Conservation (phyloP, 2,329 filamentous ascomycete species). For the Colletotrichum sp. region DNA sequence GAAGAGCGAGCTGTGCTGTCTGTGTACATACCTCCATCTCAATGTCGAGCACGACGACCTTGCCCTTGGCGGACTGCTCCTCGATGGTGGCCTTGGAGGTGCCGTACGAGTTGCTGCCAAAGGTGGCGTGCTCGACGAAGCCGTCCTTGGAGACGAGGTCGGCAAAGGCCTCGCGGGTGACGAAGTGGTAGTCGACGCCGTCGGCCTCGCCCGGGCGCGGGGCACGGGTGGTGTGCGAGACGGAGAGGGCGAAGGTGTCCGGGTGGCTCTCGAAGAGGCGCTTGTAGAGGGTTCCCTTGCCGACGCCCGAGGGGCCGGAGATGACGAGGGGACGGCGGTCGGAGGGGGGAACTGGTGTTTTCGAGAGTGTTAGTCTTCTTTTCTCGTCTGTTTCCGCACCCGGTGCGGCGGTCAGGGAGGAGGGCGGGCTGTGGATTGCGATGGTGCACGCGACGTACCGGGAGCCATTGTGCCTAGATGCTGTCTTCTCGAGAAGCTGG, state of each 20-base stretch:
- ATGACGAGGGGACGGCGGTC: slow-evolving; percentile 74
- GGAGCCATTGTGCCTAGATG: slow-evolving; percentile 33
- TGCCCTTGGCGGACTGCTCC: slow-evolving; percentile 73
- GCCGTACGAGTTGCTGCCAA: slow-evolving; percentile 86
- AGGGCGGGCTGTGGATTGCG: neutral
- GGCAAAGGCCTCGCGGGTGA: slow-evolving; percentile 70
- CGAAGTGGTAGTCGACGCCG: slow-evolving; percentile 84
- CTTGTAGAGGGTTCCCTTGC: slow-evolving; percentile 82
- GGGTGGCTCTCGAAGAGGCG: slow-evolving; percentile 66
- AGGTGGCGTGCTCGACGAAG: slow-evolving; percentile 86
- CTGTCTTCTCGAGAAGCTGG: slow-evolving; percentile 5
- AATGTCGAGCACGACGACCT: slow-evolving; percentile 87
- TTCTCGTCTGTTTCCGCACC: neutral
- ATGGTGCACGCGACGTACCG: slow-evolving; percentile 25
- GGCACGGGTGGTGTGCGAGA: slow-evolving; percentile 79
- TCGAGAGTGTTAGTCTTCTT: neutral
- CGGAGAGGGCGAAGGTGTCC: slow-evolving; percentile 58
- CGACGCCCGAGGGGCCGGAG: slow-evolving; percentile 79
- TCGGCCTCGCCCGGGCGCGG: slow-evolving; percentile 78
- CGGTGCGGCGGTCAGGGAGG: neutral
- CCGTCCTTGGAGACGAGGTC: slow-evolving; percentile 69
- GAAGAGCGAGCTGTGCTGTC: neutral
- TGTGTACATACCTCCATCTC: slow-evolving; percentile 80
- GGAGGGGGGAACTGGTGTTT: slow-evolving; percentile 35
- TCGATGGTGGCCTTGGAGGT: slow-evolving; percentile 82